phyloP scores from a whole-genome alignment of 257 asterid genomes.

The Jacaranda mimosifolia region DNA sequence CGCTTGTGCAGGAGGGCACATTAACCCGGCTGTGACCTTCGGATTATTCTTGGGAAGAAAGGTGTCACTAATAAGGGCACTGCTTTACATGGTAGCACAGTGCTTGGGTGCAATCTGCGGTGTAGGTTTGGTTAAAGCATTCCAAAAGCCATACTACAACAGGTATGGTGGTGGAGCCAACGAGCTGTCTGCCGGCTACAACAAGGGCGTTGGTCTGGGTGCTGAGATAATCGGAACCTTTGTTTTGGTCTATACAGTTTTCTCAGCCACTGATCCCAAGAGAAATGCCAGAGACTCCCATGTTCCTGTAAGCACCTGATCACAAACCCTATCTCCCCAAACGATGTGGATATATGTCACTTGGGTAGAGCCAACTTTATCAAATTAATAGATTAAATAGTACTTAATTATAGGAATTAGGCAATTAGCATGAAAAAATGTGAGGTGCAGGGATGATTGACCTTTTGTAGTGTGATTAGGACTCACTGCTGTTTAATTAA shows the following conservation, averaged over 20 bases:
- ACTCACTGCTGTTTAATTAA: too few relatives aligned
- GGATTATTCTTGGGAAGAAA: slow-evolving; percentile 82
- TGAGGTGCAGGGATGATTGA: too few relatives aligned
- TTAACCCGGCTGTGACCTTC: slow-evolving; percentile 83
- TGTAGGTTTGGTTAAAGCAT: slow-evolving; percentile 77
- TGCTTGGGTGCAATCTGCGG: slow-evolving; percentile 83
- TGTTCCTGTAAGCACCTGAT: slow-evolving; percentile 62
- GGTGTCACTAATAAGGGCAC: slow-evolving; percentile 75
- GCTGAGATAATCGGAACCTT: slow-evolving; percentile 90
- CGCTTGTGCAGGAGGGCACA: slow-evolving; percentile 61
- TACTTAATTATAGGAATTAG: too few relatives aligned
- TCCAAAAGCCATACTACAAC: slow-evolving; percentile 64
- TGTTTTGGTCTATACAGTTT: slow-evolving; percentile 85
- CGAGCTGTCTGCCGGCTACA: slow-evolving; percentile 59
- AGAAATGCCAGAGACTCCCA: slow-evolving; percentile 88
- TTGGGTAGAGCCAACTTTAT: too few relatives aligned
- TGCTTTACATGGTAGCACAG: slow-evolving; percentile 75
- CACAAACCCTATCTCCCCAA: background rate
- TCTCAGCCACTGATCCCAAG: slow-evolving; percentile 90
- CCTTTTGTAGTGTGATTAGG: too few relatives aligned
- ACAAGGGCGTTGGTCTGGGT: slow-evolving; percentile 72
- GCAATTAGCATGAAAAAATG: too few relatives aligned
- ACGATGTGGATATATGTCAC: too few relatives aligned
- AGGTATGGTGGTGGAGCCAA: slow-evolving; percentile 73
- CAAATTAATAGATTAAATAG: too few relatives aligned